These are phyloP conservation scores for Puccinia horiana DNA, from an alignment of 1,284 basidiomycete species.

Conservation along the genomic window DNA sequence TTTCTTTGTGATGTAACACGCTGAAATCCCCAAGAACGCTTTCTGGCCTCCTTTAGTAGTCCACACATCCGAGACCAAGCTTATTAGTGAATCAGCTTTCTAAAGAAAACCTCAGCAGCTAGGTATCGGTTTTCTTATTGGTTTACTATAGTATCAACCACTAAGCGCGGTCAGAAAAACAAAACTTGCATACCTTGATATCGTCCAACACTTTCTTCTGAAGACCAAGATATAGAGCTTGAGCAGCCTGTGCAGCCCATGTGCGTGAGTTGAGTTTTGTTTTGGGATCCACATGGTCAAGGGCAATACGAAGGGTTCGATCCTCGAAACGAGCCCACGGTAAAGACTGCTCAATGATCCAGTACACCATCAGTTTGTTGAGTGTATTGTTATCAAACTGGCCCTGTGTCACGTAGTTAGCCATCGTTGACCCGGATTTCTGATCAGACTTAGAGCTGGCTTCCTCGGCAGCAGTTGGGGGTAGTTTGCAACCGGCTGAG, in stretches of 20 bases:
- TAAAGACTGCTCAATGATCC: no score
- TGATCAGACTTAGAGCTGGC: background rate
- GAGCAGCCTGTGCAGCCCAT: background rate
- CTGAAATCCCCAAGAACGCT: background rate
- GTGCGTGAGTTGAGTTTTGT: background rate
- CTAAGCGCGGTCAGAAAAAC: no score
- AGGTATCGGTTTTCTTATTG: background rate
- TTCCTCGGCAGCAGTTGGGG: background rate
- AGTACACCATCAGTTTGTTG: background rate
- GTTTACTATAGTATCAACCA: background rate
- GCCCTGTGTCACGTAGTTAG: background rate
- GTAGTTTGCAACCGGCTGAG: background rate
- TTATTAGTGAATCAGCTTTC: background rate
- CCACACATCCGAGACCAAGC: slow-evolving; percentile 13
- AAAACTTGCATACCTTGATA: background rate
- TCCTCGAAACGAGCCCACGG: background rate
- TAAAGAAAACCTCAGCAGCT: background rate
- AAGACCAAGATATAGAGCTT: background rate
- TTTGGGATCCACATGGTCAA: background rate
- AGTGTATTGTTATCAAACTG: background rate
- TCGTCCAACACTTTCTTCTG: no score
- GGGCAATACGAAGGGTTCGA: background rate
- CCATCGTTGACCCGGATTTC: background rate
- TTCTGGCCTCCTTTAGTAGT: no score
- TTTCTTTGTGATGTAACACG: background rate